Conservation (phyloP, 139 green algal genomes). For the Chlamydomonas eustigma region DNA sequence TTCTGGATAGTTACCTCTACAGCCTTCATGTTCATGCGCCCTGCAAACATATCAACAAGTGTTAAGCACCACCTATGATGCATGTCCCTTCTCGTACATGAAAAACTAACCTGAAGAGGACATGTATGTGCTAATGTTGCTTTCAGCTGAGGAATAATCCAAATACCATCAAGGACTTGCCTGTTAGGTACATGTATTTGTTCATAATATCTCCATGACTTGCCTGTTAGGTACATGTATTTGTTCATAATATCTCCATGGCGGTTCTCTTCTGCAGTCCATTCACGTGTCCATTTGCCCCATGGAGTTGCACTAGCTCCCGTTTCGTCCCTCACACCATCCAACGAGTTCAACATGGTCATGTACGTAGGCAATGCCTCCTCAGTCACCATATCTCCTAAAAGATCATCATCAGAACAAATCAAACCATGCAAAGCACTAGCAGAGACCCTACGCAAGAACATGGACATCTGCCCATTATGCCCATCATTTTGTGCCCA, state of each 20-base stretch:
- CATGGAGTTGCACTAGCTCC: conserved; percentile 79
- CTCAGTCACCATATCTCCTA: conserved; percentile 94
- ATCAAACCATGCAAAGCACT: too few species aligned
- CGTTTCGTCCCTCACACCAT: conserved; percentile 91
- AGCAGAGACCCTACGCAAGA: too few species aligned
- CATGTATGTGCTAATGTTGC: too few species aligned
- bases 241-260: conserved; percentile 98
- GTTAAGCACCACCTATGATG: too few species aligned
- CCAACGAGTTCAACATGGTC: conserved; percentile 99
- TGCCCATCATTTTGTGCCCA: too few species aligned
- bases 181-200: conserved; percentile 89
- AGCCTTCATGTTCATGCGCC: conserved; percentile 61
- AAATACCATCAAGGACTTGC: too few species aligned
- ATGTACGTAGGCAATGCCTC: conserved; percentile 99
- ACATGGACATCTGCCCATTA: too few species aligned
- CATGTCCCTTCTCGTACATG: too few species aligned
- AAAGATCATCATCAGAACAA: too few species aligned
- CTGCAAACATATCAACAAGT: conserved; percentile 19
- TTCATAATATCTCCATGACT: conserved; percentile 96
- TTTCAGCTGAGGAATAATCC: too few species aligned
- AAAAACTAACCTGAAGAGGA: too few species aligned
- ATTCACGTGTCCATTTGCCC: conserved; percentile 81
- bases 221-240: conserved; percentile 83
- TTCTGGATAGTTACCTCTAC: conserved; percentile 98
- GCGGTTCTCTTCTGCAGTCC: conserved; percentile 97